Percentiles rank a stretch among this genome's conserved stretches.
phyloP scores from a whole-genome alignment of 306 rosid species.

The Quercus parvula region DNA sequence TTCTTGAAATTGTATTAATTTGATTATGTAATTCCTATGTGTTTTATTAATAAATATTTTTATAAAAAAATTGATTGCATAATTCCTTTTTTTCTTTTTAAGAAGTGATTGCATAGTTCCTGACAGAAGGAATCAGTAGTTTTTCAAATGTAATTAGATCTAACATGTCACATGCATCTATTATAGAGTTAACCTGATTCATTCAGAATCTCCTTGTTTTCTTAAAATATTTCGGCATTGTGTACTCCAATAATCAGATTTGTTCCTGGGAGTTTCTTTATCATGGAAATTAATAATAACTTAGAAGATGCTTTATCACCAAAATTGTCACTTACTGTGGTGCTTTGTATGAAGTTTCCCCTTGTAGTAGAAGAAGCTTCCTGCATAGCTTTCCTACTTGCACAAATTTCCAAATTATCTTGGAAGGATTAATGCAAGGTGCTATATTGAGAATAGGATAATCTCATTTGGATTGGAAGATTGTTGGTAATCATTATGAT shows the following conservation, averaged over 20 bases:
- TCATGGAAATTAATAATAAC: not conserved
- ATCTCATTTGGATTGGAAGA: not conserved
- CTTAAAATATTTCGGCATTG: not conserved
- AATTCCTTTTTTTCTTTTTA: too few relatives aligned
- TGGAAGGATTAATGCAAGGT: not conserved
- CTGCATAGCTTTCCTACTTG: not conserved
- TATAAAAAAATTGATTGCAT: too few relatives aligned
- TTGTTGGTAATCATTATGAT: not conserved
- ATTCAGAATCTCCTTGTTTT: not conserved
- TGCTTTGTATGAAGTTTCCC: not conserved
- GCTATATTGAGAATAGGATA: not conserved
- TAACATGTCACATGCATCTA: not conserved
- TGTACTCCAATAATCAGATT: not conserved
- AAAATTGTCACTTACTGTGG: not conserved
- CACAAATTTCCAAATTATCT: not conserved
- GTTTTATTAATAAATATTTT: too few relatives aligned
- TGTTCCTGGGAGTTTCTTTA: not conserved
- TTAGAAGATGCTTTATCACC: not conserved
- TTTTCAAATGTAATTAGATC: not conserved
- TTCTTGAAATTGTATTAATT: not conserved
- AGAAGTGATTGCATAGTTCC: too few relatives aligned
- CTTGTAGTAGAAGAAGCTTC: not conserved
- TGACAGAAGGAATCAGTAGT: too few relatives aligned
- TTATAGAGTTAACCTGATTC: not conserved
- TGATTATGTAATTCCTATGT: not conserved